Percentiles rank a stretch among this genome's conserved stretches.
Conservation (phyloP, 2,329 filamentous ascomycete genomes). For the Epichloe typhina region DNA sequence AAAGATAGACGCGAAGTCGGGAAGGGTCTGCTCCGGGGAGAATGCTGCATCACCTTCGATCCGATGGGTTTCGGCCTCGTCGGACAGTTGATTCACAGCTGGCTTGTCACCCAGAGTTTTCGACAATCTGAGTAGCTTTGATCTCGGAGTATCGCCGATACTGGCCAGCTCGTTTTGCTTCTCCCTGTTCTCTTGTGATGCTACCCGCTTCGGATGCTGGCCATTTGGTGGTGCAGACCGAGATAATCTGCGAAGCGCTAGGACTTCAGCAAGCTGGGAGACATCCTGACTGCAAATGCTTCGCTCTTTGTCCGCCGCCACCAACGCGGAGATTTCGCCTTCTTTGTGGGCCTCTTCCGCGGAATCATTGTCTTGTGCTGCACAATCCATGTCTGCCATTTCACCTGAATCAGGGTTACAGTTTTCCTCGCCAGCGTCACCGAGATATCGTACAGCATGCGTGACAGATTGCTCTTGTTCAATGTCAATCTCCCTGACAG, state of each 20-base stretch:
- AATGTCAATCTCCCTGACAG: conserved; percentile 8
- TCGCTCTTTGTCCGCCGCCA: no score
- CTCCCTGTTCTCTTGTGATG: neutral
- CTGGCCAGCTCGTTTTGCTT: neutral
- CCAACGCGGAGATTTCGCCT: neutral
- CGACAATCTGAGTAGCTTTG: neutral
- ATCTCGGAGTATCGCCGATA: neutral
- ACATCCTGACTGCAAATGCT: neutral
- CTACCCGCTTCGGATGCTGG: neutral
- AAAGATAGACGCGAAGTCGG: conserved; percentile 17
- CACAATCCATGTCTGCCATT: neutral
- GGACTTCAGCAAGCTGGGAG: neutral
- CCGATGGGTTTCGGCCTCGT: neutral
- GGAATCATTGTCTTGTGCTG: neutral
- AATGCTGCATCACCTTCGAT: neutral
- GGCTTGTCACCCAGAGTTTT: neutral
- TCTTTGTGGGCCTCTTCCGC: neutral
- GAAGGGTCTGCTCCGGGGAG: conserved; percentile 12
- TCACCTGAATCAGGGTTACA: neutral
- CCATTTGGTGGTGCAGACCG: conserved; percentile 2
- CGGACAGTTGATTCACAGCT: neutral
- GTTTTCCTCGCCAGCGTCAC: neutral
- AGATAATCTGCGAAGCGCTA: conserved; percentile 1
- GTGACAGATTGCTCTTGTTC: conserved; percentile 9
- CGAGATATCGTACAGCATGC: neutral